Percentiles rank a stretch among this genome's conserved stretches.
phyloP scores from a whole-genome alignment of 257 asterid genomes.

The Gynochthodes officinalis region DNA sequence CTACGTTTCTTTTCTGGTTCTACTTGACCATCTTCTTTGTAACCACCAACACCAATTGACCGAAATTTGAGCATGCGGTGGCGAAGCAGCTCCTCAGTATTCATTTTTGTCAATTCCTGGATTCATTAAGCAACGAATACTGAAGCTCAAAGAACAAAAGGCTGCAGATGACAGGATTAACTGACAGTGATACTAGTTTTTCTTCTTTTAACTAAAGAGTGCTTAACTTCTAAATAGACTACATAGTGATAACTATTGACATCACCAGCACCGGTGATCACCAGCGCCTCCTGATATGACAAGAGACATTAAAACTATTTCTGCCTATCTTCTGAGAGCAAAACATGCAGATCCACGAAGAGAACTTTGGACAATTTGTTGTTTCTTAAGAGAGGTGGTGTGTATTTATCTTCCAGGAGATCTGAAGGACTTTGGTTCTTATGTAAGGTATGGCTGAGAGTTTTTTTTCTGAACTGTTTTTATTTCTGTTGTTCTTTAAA shows the following conservation, averaged over 20 bases:
- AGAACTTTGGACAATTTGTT: too few relatives aligned
- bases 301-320: neutral
- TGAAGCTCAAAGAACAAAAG: neutral
- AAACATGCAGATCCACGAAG: neutral
- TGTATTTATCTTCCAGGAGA: too few relatives aligned
- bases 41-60: constrained; percentile 38
- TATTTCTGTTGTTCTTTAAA: neutral
- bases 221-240: neutral
- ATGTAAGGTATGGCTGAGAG: too few relatives aligned
- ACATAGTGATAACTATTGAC: too few relatives aligned
- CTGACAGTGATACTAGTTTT: neutral
- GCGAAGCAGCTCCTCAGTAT: constrained; percentile 36
- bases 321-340: neutral
- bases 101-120: constrained; percentile 48
- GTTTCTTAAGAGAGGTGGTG: neutral
- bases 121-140: constrained; percentile 2
- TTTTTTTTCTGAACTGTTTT: neutral
- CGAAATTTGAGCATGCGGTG: constrained; percentile 48
- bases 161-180: neutral
- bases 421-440: too few relatives aligned
- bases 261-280: neutral
- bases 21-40: constrained; percentile 32
- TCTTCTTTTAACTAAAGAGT: neutral
- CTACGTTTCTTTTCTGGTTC: constrained; percentile 39
- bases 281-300: neutral